Conservation (phyloP, 768 basidiomycete genomes). For the Leccinum pellstonianum region DNA sequence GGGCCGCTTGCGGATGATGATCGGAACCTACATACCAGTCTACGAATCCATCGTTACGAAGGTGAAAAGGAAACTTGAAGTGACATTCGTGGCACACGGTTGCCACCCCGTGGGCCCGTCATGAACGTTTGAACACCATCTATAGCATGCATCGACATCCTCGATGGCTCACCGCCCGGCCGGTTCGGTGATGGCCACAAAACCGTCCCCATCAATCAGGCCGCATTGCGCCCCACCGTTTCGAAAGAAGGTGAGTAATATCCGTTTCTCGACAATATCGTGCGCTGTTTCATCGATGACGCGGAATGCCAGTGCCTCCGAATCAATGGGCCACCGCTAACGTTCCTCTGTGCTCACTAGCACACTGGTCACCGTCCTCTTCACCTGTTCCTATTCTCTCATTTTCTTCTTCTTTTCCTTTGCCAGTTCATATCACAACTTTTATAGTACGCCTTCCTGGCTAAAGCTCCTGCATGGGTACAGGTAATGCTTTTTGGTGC, state of each 20-base stretch:
- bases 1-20: constrained; percentile 24
- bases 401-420: neutral
- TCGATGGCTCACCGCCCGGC: constrained; percentile 9
- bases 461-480: constrained; percentile 4
- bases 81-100: constrained; percentile 11
- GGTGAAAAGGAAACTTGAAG: constrained; percentile 11
- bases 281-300: constrained; percentile 21
- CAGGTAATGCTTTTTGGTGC: constrained; percentile 12
- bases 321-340: constrained; percentile 25
- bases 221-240: constrained; percentile 6
- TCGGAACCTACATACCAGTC: constrained; percentile 17
- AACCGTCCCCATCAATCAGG: constrained; percentile 2
- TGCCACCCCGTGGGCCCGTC: constrained; percentile 9
- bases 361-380: constrained; percentile 20
- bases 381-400: constrained; percentile 15
- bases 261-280: constrained; percentile 24
- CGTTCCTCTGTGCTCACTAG: constrained; percentile 6
- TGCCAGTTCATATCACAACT: neutral
- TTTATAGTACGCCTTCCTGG: constrained; percentile 23
- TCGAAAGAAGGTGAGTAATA: constrained; percentile 19
- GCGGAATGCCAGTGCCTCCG: constrained; percentile 25
- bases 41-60: constrained; percentile 3
- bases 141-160: neutral
- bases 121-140: neutral
- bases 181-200: constrained; percentile 13